Base-by-base conservation (phyloP, 495 filamentous ascomycete species). In the Clavariopsis aquatica region DNA sequence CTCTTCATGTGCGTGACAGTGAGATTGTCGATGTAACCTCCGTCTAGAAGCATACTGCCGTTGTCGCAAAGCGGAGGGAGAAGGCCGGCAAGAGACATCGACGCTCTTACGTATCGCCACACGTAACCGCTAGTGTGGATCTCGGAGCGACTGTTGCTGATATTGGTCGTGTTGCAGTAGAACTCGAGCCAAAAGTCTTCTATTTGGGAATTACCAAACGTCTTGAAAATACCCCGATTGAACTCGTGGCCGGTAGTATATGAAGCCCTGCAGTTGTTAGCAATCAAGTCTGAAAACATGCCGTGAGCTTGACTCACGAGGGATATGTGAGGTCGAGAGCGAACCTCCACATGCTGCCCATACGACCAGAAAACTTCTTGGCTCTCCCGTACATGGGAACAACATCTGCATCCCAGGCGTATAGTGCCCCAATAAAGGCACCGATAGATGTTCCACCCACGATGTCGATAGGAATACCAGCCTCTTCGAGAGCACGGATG, bases 101-200 rank as follows among this genome's bases (percentile, higher is more conserved):
- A 96, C 2, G 94, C 94, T 23, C 94, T 84, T 12, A 98, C 87
- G 72, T 98, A 98, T 38, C 94, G 85, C 94, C 94, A 98, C 1
- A 93, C 92, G 66, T 98, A 98, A 5, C 94, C 94, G 29, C 87
- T 92, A 0, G 90, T 96, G 76, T 98, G 94, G 74, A 92, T 91
- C 72, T 98, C 92, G 2, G 85, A 84, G 8, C 92, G 85, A 38
- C 87, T 91, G 70, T 92, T 93, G 77, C 86, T 90, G 78, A 98
- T 98, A 70, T 96, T 98, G 26, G 95, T 98, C 0, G 93, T 97
- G 74, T 98, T 98, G 81, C 95, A 98, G 80, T 98, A 98, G 77
- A 92, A 98, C 62, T 96, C 91, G 17, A 98, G 84, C 94, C 94
- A 98, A 73, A 98, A 97, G 73, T 98, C 95, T 77, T 98, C 94